Percentiles rank a stretch among this genome's conserved stretches.
Evolutionary conservation across 345 rosid species (phyloP).

Genomic region (Lepidium aucheri): DNA sequence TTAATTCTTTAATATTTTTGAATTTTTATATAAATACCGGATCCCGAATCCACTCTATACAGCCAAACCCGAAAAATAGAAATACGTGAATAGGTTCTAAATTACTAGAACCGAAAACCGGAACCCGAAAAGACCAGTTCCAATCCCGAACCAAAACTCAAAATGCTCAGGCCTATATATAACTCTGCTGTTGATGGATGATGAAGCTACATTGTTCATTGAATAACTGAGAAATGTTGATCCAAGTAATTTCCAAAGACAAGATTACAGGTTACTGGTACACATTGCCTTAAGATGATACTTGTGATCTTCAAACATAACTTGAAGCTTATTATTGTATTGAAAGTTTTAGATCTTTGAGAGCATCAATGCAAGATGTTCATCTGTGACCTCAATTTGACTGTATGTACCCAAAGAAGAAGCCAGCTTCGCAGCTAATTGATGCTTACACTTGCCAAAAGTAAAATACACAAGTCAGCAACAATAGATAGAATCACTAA

Average conservation of each 20-base stretch:
- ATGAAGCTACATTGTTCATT: not conserved
- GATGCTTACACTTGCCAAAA: constrained; percentile 69
- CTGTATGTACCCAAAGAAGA: constrained; percentile 47
- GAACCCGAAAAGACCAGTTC: no score
- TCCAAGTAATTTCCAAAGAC: not conserved
- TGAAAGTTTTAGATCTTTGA: constrained; percentile 26
- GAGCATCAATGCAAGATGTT: constrained; percentile 57
- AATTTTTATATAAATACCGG: no score
- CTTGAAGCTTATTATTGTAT: not conserved
- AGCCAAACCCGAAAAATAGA: no score
- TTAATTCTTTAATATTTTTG: no score
- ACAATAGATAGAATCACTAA: not conserved
- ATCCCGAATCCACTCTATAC: no score
- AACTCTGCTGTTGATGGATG: no score
- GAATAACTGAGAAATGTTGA: not conserved
- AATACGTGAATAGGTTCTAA: no score
- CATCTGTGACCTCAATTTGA: constrained; percentile 57
- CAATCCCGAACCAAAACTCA: no score
- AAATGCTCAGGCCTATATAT: no score
- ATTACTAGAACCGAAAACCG: no score
- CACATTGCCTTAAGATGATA: no score
- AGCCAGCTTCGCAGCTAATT: constrained; percentile 77
- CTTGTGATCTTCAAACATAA: not conserved
- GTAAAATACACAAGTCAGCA: not conserved
- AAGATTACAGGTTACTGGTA: not conserved